Evolutionary conservation across 208 protist species (phyloP), one percentile per base, ranked within the genome.

Genomic region (Leptomonas seymouri): DNA sequence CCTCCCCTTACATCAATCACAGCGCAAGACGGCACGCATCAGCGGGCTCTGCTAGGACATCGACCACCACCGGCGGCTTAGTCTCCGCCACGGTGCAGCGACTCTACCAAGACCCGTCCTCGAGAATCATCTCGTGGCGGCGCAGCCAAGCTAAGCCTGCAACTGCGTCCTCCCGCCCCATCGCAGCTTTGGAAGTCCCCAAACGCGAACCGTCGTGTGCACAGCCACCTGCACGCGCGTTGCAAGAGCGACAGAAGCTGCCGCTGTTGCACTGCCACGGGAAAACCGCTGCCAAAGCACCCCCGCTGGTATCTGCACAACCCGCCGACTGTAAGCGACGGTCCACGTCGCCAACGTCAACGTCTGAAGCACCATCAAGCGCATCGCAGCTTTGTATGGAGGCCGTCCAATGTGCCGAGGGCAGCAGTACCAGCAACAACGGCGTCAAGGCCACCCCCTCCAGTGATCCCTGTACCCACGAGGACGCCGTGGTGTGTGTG

Each of bases 401-500:
- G 20, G 27, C 4, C 5, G 11, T 20, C 2, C 9, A 4, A 27
- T 9, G 48, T 21, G 7, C 8, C 8, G 48, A 53, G 21, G 48
- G 23, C 8, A 3, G 23, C 20, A 27, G 21, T 11, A 28, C 6
- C 8, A 3, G 23, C 20, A 27, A 12, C 16, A 28, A 28, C n/a
- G 23, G 23, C 50, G 11, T 48, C 12, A 5, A n/a, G 21, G 49
- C n/a, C 23, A 28, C 49, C 49, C 8, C 21, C n/a, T 7, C 4
- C 49, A 53, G n/a, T 53, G 30, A 7, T 9, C 34, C 34, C 34
- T 39, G 28, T 39, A 8, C 53, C 4, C 56, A 7, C n/a, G 20
- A 8, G 20, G 41, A 18, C 25, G 21, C 12, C 11, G 58, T 53
- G 41, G 16, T 64, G 58, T 64, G 58, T 53, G 69, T 68, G 15